These are phyloP conservation scores for Fusarium temperatum DNA, from an alignment of 2,329 filamentous ascomycete species.

Conservation along the genomic window DNA sequence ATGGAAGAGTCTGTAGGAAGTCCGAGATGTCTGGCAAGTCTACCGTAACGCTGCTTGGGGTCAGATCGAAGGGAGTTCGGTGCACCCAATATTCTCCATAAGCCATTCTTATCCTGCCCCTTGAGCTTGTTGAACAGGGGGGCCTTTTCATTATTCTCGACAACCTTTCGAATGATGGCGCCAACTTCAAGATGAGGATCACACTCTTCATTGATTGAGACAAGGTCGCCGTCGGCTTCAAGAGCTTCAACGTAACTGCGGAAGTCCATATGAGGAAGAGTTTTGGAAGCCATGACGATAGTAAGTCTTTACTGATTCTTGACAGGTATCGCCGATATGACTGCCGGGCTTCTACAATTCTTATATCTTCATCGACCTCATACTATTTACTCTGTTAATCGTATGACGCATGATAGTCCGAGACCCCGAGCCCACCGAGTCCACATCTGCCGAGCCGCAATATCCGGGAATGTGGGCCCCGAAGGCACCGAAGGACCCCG, in stretches of 20 bases:
- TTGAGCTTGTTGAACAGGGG: slow-evolving; percentile 62
- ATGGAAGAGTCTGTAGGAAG: slow-evolving; percentile 44
- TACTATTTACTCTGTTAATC: not conserved
- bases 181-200: slow-evolving; percentile 57
- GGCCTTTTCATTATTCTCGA: slow-evolving; percentile 56
- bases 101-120: slow-evolving; percentile 51
- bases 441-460: not conserved
- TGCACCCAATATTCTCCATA: slow-evolving; percentile 57
- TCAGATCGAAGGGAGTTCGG: slow-evolving; percentile 46
- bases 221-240: slow-evolving; percentile 52
- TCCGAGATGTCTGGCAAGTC: slow-evolving; percentile 54
- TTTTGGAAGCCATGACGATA: slow-evolving; percentile 12
- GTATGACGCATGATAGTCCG: not conserved
- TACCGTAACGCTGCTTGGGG: slow-evolving; percentile 48
- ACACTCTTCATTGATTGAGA: slow-evolving; percentile 53
- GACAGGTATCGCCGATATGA: not conserved
- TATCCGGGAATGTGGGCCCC: not conserved
- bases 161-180: slow-evolving; percentile 58
- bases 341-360: not conserved
- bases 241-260: slow-evolving; percentile 21
- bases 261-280: slow-evolving; percentile 40
- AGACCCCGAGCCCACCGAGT: slow-evolving; percentile 16
- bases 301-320: not conserved
- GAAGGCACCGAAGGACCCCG: not conserved
- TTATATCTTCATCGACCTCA: not conserved